Percentiles rank a stretch among this genome's conserved stretches.
phyloP scores from a whole-genome alignment of 345 rosid species.

The Populus davidiana region DNA sequence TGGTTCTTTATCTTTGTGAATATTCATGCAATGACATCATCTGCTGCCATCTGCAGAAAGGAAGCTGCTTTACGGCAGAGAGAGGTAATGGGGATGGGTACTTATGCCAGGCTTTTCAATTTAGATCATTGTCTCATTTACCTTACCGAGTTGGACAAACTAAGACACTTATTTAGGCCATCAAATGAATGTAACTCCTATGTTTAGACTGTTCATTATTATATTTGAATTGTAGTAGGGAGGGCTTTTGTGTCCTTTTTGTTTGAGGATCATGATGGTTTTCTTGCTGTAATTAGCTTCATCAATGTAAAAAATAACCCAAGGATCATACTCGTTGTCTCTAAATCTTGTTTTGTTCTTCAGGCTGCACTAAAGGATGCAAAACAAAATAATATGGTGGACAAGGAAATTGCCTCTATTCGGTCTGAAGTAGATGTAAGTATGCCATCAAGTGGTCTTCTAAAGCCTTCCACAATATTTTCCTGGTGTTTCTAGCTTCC shows the following conservation, averaged over 20 bases:
- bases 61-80: conserved; percentile 35
- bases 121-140: conserved; percentile 12
- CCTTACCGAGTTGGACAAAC: conserved; percentile 1
- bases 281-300: background rate
- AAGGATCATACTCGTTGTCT: background rate
- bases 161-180: background rate
- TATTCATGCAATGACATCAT: background rate
- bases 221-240: background rate
- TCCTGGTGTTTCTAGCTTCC: background rate
- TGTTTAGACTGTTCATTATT: background rate
- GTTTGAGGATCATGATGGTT: background rate
- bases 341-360: background rate
- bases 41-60: conserved; percentile 24
- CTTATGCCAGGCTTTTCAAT: background rate
- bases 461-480: background rate
- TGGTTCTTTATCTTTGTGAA: background rate
- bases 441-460: background rate
- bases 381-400: conserved; percentile 22
- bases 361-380: conserved; percentile 32
- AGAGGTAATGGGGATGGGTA: conserved; percentile 23
- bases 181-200: background rate
- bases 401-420: conserved; percentile 26
- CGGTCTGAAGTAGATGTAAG: conserved; percentile 24
- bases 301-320: background rate
- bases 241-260: background rate